These are phyloP conservation scores for Lonicera japonica DNA, from an alignment of 129 eudicot species.

Conservation along the genomic window DNA sequence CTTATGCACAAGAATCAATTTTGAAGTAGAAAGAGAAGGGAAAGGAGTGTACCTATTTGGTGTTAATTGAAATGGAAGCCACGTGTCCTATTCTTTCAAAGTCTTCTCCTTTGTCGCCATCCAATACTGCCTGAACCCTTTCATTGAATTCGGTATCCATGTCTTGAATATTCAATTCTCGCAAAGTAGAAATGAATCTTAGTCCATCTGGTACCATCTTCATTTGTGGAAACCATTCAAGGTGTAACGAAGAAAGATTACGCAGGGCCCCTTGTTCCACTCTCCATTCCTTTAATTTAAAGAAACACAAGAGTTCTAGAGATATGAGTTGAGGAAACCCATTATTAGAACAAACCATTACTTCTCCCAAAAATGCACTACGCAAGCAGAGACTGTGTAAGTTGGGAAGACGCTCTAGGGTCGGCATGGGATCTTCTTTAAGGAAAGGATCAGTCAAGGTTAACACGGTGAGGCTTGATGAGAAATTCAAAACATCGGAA, in stretches of 20 bases:
- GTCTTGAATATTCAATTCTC: not conserved
- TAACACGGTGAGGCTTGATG: not conserved
- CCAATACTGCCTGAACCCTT: no score
- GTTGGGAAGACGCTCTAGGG: conserved; percentile 2
- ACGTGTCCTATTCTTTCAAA: not conserved
- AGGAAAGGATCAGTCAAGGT: not conserved
- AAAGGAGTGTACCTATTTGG: no score
- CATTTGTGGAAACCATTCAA: not conserved
- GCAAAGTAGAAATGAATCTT: not conserved
- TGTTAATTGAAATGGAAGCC: not conserved
- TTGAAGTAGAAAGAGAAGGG: no score
- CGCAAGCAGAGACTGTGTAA: not conserved
- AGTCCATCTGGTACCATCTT: not conserved
- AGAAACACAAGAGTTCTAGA: not conserved
- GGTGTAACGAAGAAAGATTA: not conserved
- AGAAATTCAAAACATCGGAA: not conserved
- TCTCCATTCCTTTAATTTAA: not conserved
- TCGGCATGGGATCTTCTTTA: not conserved
- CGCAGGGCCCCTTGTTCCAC: conserved; percentile 5
- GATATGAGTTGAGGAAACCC: conserved; percentile 1
- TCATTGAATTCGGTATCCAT: no score
- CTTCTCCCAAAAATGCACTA: not conserved
- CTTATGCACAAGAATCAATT: no score
- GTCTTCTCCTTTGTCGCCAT: not conserved
- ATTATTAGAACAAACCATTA: not conserved